phyloP scores from a whole-genome alignment of 805 yeast genomes.

The Hanseniaspora vineae region DNA sequence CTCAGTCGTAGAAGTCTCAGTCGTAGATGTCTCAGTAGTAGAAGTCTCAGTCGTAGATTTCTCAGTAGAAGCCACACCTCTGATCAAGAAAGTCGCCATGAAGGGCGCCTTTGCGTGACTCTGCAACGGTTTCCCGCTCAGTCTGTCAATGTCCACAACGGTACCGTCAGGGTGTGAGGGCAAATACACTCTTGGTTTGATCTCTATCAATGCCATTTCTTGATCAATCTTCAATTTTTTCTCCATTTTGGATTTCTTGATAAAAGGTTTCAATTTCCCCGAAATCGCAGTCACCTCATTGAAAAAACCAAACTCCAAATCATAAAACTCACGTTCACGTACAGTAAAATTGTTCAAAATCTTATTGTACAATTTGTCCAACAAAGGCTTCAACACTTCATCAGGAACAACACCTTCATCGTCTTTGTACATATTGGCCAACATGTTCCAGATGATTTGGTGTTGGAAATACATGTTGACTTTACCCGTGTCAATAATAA shows the following conservation, averaged over 20 bases:
- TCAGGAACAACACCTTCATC: constrained; percentile 79
- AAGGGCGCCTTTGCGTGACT: constrained; percentile 98
- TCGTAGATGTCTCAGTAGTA: too few species aligned
- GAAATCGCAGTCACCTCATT: constrained; percentile 86
- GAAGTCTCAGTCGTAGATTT: too few species aligned
- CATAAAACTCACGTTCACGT: constrained; percentile 54
- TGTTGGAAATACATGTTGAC: constrained; percentile 89
- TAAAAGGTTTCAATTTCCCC: constrained; percentile 88
- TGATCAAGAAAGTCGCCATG: constrained; percentile 85
- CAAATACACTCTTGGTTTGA: constrained; percentile 74
- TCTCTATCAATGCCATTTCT: constrained; percentile 70
- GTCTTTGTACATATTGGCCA: constrained; percentile 83
- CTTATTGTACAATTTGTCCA: constrained; percentile 56
- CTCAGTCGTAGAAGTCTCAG: too few species aligned
- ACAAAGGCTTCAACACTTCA: constrained; percentile 57
- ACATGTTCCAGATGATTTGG: constrained; percentile 96
- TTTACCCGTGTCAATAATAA: constrained; percentile 83
- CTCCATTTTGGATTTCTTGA: constrained; percentile 89
- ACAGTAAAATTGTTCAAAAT: constrained; percentile 52
- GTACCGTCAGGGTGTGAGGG: constrained; percentile 96
- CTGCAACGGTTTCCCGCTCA: constrained; percentile 88
- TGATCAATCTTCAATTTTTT: constrained; percentile 93
- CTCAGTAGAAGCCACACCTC: too few species aligned
- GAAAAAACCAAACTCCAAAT: constrained; percentile 79
- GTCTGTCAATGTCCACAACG: constrained; percentile 83